These are phyloP conservation scores for Vitis rotundifolia DNA, from an alignment of 164 flowering plant genomes.

Conservation along the genomic window DNA sequence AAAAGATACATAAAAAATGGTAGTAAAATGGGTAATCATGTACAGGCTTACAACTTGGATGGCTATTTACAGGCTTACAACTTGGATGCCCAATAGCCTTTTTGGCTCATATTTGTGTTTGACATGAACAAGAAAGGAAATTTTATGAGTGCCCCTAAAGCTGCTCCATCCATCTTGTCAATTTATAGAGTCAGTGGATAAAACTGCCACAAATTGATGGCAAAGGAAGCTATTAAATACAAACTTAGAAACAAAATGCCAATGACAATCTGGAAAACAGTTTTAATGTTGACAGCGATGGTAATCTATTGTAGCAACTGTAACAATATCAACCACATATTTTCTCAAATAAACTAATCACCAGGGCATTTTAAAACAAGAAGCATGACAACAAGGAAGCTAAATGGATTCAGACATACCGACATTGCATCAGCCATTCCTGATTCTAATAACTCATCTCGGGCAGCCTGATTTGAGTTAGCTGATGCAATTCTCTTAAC, in stretches of 20 bases:
- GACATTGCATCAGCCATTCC: conserved; percentile 81
- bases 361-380: not conserved
- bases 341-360: not conserved
- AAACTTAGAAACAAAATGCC: not conserved
- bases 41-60: not conserved
- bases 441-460: conserved; percentile 86
- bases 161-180: too few species aligned
- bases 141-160: not conserved
- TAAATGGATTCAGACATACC: conserved; percentile 38
- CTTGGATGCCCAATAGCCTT: not conserved
- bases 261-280: not conserved
- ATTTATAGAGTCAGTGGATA: too few species aligned
- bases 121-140: not conserved
- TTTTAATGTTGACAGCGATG: too few species aligned
- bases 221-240: not conserved
- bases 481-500: conserved; percentile 66
- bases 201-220: too few species aligned
- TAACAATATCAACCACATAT: not conserved
- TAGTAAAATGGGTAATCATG: not conserved
- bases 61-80: not conserved
- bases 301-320: too few species aligned
- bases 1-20: too few species aligned
- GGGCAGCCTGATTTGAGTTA: conserved; percentile 49
- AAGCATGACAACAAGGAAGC: not conserved
- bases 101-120: not conserved